A percentile compares a stretch with the other conserved stretches of the same genome.
Evolutionary conservation across 2,329 filamentous ascomycete species (phyloP).

Genomic region (Colletotrichum brevisporum): DNA sequence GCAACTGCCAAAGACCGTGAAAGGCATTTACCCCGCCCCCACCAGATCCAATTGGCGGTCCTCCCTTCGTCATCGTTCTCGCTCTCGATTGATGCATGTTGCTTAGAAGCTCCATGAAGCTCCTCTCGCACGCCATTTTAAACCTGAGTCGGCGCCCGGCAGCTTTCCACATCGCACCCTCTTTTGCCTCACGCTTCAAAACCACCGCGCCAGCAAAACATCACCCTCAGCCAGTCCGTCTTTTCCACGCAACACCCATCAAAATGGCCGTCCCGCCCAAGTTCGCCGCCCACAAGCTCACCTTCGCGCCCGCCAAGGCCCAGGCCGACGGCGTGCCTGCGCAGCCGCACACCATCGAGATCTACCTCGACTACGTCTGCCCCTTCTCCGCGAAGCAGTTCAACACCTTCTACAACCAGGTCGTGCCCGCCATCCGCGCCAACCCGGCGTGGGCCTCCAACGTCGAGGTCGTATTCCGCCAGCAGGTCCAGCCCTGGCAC

Average conservation of each 20-base stretch:
- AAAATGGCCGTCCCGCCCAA: constrained; percentile 83
- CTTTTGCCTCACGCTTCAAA: background rate
- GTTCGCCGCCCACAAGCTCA: constrained; percentile 80
- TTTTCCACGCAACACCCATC: constrained; percentile 13
- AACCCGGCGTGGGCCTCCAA: constrained; percentile 69
- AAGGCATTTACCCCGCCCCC: constrained; percentile 34
- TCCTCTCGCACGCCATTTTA: constrained; percentile 28
- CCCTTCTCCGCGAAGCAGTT: constrained; percentile 80
- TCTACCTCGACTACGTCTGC: constrained; percentile 92
- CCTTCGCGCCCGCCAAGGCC: constrained; percentile 57
- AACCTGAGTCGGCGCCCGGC: constrained; percentile 30
- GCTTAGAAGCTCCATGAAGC: constrained; percentile 35
- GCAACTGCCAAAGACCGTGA: background rate
- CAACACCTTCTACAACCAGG: constrained; percentile 77
- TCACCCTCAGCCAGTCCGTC: background rate
- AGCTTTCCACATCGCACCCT: background rate
- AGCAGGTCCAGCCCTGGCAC: constrained; percentile 96
- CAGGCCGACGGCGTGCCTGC: constrained; percentile 54
- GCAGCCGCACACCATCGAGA: constrained; percentile 71
- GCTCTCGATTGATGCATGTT: constrained; percentile 1
- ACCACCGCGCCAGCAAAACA: background rate
- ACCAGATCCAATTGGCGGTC: constrained; percentile 25
- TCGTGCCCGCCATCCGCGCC: constrained; percentile 74
- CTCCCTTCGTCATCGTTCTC: constrained; percentile 20
- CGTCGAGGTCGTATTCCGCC: constrained; percentile 86